Conservation (phyloP, 495 filamentous ascomycete species). For the Hyaloscypha finlandica region DNA sequence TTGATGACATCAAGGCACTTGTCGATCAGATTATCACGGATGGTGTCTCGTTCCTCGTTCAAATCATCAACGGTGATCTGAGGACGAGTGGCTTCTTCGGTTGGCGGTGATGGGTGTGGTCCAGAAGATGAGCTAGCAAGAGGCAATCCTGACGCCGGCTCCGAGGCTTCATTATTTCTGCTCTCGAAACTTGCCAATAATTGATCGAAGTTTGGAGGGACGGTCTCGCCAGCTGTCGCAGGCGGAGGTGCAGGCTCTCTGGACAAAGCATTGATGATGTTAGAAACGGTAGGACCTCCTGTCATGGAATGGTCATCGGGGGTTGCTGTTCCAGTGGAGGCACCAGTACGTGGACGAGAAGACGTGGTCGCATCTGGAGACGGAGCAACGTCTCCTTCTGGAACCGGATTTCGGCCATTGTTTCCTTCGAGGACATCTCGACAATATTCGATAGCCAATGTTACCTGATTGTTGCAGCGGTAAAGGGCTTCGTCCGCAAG, state of each 20-base stretch:
- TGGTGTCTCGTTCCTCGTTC: constrained; percentile 69
- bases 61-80: constrained; percentile 74
- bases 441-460: constrained; percentile 73
- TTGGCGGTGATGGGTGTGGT: background rate
- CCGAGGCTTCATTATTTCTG: background rate
- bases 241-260: constrained; percentile 7
- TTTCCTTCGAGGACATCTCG: constrained; percentile 46
- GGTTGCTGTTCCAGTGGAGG: constrained; percentile 28
- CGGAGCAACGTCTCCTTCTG: constrained; percentile 45
- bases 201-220: constrained; percentile 12
- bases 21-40: constrained; percentile 80
- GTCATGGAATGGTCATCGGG: constrained; percentile 27
- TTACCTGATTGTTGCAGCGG: constrained; percentile 68
- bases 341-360: constrained; percentile 26
- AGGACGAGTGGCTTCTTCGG: constrained; percentile 14
- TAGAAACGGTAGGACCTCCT: constrained; percentile 17
- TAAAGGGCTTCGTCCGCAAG: constrained; percentile 79
- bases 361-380: constrained; percentile 17
- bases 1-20: constrained; percentile 88
- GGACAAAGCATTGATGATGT: constrained; percentile 11
- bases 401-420: constrained; percentile 61
- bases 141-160: background rate
- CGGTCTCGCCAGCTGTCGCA: background rate
- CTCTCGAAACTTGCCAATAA: background rate
- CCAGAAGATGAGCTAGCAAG: constrained; percentile 8